Evolutionary conservation across 2,329 filamentous ascomycete species (phyloP), one percentile per base, ranked within the genome.

Genomic region (Cercospora sp.): DNA sequence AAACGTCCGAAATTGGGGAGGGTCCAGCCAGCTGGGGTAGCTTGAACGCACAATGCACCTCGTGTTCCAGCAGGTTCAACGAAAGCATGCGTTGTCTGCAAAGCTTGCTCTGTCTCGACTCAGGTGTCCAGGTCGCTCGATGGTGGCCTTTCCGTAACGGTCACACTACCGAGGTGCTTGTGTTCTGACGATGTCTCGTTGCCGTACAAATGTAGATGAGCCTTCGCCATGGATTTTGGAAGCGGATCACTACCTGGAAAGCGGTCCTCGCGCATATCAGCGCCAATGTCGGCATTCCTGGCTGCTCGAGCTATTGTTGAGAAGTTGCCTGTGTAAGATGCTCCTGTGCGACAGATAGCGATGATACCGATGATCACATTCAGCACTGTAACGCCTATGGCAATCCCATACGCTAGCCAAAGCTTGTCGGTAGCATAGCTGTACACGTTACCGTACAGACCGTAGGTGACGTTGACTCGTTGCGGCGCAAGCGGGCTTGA

Each of bases 291-390:
- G 13, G 53, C 66, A 16, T 70, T 68, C 53, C 55, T 32, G 6
- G 30, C 63, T 13, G 66, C 28, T 26, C 71, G 49, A 6, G 70
- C 53, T 6, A 70, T 65, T 1, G 70, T 74, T 9, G 72, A 72
- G 69, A 73, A 73, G 8, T 70, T 66, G 24, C 64, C 69, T 3
- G 67, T 71, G 63, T 70, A 73, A 3, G 69, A 69, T 4, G 68
- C 67, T 30, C 69, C 66, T 12, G 63, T 70, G 10, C 24, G 34
- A 9, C 58, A 59, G 12, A 71, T 69, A 0, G 60, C 53, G 13
- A 55, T 10, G 30, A 71, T 49, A 10, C 70, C 72, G 21, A 63
- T 58, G 6, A 66, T 24, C 12, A 69, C 63, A 12, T 69, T 68
- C 3, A 73, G 24, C 2, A 69, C 10, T 0, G 67, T 64, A 1